These are phyloP conservation scores for Periconia macrospinosa DNA, from an alignment of 2,329 filamentous ascomycete genomes.

Conservation along the genomic window DNA sequence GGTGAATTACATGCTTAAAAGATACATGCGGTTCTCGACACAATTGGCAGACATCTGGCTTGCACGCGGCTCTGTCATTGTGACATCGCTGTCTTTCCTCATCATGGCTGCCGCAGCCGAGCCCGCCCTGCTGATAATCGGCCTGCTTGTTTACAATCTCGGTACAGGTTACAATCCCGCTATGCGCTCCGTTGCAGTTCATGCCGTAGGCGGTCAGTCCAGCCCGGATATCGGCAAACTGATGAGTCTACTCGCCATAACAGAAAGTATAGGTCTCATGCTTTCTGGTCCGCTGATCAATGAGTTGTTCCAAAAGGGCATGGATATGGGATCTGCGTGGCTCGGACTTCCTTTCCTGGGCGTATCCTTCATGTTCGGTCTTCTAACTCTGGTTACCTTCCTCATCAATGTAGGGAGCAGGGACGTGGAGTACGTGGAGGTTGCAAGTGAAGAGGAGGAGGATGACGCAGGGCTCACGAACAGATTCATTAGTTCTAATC, in stretches of 20 bases:
- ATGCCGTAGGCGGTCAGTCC: constrained; percentile 50
- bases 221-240: constrained; percentile 49
- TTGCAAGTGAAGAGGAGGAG: constrained; percentile 17
- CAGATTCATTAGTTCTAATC: neutral
- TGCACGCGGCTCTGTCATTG: constrained; percentile 48
- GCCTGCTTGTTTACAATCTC: constrained; percentile 51
- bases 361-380: constrained; percentile 24
- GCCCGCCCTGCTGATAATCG: constrained; percentile 47
- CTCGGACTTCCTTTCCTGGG: constrained; percentile 50
- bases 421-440: constrained; percentile 20
- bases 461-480: constrained; percentile 10
- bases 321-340: constrained; percentile 51
- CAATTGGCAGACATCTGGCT: constrained; percentile 51
- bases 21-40: constrained; percentile 37
- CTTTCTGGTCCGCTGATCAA: constrained; percentile 52
- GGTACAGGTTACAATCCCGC: constrained; percentile 53
- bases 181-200: constrained; percentile 52
- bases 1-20: constrained; percentile 43
- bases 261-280: constrained; percentile 52
- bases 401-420: constrained; percentile 28
- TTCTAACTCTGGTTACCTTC: constrained; percentile 31
- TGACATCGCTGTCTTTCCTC: constrained; percentile 49
- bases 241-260: constrained; percentile 53
- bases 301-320: constrained; percentile 49
- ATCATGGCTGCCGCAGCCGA: constrained; percentile 51